Conservation (phyloP, 2,329 filamentous ascomycete species). For the Fusarium continuum region DNA sequence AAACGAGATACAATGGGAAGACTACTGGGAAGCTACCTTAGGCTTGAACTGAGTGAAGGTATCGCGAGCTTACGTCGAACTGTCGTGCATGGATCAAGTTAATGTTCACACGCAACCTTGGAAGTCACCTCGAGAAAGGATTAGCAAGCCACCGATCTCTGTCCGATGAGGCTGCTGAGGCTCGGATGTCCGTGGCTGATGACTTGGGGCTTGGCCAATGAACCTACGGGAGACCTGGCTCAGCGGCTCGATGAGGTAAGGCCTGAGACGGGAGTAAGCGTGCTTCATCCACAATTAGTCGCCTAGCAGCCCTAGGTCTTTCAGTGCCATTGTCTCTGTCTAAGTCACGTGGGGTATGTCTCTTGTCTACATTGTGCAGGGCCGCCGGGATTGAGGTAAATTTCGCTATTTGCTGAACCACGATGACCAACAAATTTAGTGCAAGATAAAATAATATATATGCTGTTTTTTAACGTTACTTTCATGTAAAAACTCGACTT, state of each 20-base stretch:
- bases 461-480: too few relatives aligned
- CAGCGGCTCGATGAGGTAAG: slow-evolving; percentile 9
- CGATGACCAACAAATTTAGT: too few relatives aligned
- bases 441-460: too few relatives aligned
- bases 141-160: slow-evolving; percentile 33
- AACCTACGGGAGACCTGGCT: neutral
- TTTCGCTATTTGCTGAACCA: too few relatives aligned
- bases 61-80: slow-evolving; percentile 20
- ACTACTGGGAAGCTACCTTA: neutral
- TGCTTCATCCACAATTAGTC: slow-evolving; percentile 26
- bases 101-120: slow-evolving; percentile 11
- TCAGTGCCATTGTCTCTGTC: neutral
- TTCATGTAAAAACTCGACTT: too few relatives aligned
- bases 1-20: neutral
- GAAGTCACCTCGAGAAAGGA: slow-evolving; percentile 22
- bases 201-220: slow-evolving; percentile 23
- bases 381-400: neutral
- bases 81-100: slow-evolving; percentile 30
- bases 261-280: slow-evolving; percentile 24
- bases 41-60: slow-evolving; percentile 11
- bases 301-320: neutral
- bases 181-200: slow-evolving; percentile 40
- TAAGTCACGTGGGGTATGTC: slow-evolving; percentile 9
- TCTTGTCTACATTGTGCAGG: neutral
- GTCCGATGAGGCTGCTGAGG: slow-evolving; percentile 40